phyloP scores from a whole-genome alignment of 2,329 filamentous ascomycete species.

The Xylaria polymorpha region DNA sequence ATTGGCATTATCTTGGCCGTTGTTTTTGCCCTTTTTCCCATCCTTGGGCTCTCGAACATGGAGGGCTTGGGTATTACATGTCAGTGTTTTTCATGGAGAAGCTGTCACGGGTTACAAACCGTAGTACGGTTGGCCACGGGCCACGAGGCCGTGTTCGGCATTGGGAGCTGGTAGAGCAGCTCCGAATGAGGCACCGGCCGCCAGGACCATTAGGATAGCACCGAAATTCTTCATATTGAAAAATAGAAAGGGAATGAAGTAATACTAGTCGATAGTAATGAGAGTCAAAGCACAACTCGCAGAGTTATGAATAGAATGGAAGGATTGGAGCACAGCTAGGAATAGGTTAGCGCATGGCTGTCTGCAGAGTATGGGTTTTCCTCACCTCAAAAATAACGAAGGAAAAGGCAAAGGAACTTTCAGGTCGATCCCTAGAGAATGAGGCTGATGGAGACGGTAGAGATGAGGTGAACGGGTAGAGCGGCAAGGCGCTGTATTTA shows the following conservation, averaged over 20 bases:
- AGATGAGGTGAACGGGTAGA: conserved; percentile 33
- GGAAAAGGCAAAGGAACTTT: conserved; percentile 39
- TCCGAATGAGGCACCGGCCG: conserved; percentile 51
- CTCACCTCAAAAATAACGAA: conserved; percentile 41
- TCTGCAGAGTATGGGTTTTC: conserved; percentile 3
- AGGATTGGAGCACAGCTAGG: conserved; percentile 47
- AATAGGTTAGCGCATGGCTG: conserved; percentile 36
- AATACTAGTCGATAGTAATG: conserved; percentile 38
- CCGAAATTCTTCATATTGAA: conserved; percentile 56
- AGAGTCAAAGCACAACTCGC: conserved; percentile 33
- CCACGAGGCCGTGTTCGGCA: conserved; percentile 19
- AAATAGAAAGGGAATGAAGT: conserved; percentile 34
- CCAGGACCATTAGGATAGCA: conserved; percentile 53
- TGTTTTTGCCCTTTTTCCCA: conserved; percentile 12
- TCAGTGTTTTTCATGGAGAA: conserved; percentile 21
- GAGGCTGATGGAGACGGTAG: conserved; percentile 38
- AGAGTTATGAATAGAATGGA: conserved; percentile 40
- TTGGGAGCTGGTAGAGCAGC: conserved; percentile 46
- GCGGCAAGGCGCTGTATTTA: conserved; percentile 33
- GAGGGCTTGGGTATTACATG: conserved; percentile 34
- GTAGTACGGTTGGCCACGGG: conserved; percentile 33
- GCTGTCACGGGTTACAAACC: conserved; percentile 14
- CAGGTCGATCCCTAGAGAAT: conserved; percentile 29
- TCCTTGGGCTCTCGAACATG: conserved; percentile 40
- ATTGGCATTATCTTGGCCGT: conserved; percentile 5